These are phyloP conservation scores for Penicillium daleae DNA, from an alignment of 495 filamentous ascomycete species.

Conservation along the genomic window DNA sequence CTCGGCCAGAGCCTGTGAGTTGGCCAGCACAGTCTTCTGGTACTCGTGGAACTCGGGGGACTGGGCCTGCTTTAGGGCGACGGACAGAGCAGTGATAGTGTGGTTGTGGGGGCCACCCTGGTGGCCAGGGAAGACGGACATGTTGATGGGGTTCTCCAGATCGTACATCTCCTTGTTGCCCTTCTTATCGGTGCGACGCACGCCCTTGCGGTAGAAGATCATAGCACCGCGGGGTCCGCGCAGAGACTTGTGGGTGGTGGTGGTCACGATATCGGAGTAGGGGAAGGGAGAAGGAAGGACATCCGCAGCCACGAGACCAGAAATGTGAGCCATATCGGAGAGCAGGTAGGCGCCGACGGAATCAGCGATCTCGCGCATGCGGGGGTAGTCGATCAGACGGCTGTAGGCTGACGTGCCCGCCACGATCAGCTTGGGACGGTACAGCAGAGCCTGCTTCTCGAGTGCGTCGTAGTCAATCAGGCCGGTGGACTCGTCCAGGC, in stretches of 20 bases:
- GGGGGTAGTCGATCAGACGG: conserved; percentile 87
- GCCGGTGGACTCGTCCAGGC: conserved; percentile 86
- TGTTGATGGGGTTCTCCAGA: conserved; percentile 91
- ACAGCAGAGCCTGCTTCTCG: conserved; percentile 80
- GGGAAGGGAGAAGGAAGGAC: conserved; percentile 89
- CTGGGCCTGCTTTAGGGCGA: conserved; percentile 92
- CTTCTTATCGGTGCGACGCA: conserved; percentile 85
- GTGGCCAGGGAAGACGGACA: conserved; percentile 98
- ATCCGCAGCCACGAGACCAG: conserved; percentile 86
- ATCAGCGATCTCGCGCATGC: conserved; percentile 84
- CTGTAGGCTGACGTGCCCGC: conserved; percentile 95
- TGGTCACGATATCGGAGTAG: conserved; percentile 92
- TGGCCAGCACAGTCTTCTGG: conserved; percentile 83
- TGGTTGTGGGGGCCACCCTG: conserved; percentile 99
- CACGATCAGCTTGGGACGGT: conserved; percentile 93
- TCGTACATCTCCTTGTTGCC: conserved; percentile 85
- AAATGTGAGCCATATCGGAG: conserved; percentile 98
- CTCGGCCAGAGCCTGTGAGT: conserved; percentile 81
- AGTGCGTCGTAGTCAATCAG: conserved; percentile 92
- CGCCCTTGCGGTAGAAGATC: conserved; percentile 96
- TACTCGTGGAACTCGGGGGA: conserved; percentile 86
- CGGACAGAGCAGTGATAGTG: conserved; percentile 93
- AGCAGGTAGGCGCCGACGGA: conserved; percentile 92
- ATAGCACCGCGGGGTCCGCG: conserved; percentile 94
- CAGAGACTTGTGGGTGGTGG: conserved; percentile 97